Evolutionary conservation across 2,329 filamentous ascomycete genomes (phyloP).

Genomic region (Aspergillus japonicus): DNA sequence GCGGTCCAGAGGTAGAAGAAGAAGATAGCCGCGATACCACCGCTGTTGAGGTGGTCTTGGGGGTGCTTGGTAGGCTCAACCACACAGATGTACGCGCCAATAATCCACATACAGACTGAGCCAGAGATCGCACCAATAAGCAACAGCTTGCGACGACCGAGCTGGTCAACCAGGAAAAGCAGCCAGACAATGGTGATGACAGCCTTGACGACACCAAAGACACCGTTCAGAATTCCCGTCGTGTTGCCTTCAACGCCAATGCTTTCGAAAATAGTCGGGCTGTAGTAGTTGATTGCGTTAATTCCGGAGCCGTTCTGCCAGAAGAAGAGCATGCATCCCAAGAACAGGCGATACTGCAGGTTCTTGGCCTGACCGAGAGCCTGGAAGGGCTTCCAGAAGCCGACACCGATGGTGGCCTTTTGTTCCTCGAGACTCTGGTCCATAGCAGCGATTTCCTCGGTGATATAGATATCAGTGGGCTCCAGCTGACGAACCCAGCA

Average conservation of each 20-base stretch:
- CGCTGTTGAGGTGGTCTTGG: slow-evolving; percentile 21
- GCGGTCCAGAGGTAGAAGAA: slow-evolving; percentile 75
- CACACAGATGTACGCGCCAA: slow-evolving; percentile 36
- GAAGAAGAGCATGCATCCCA: slow-evolving; percentile 72
- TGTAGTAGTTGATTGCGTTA: slow-evolving; percentile 79
- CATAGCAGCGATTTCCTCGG: slow-evolving; percentile 69
- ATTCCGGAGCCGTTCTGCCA: slow-evolving; percentile 77
- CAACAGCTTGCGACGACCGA: slow-evolving; percentile 62
- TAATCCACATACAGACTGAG: slow-evolving; percentile 41
- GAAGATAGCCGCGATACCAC: slow-evolving; percentile 48
- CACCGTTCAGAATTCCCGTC: slow-evolving; percentile 46
- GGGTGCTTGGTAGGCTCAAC: slow-evolving; percentile 31
- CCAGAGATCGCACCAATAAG: slow-evolving; percentile 63
- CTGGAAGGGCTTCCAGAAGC: slow-evolving; percentile 72
- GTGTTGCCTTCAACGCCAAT: slow-evolving; percentile 4
- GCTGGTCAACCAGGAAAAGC: slow-evolving; percentile 64
- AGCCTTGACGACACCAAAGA: slow-evolving; percentile 75
- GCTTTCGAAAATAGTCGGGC: slow-evolving; percentile 64
- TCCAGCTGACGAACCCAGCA: slow-evolving; percentile 44
- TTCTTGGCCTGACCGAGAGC: slow-evolving; percentile 53
- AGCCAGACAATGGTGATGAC: slow-evolving; percentile 66
- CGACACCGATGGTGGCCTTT: slow-evolving; percentile 60
- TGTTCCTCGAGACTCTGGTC: slow-evolving; percentile 68
- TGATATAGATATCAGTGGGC: slow-evolving; percentile 57
- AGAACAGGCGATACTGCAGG: slow-evolving; percentile 70